A percentile compares a stretch with the other conserved stretches of the same genome.
Conservation (phyloP, 768 basidiomycete species). For the Leccinum rimulosum region DNA sequence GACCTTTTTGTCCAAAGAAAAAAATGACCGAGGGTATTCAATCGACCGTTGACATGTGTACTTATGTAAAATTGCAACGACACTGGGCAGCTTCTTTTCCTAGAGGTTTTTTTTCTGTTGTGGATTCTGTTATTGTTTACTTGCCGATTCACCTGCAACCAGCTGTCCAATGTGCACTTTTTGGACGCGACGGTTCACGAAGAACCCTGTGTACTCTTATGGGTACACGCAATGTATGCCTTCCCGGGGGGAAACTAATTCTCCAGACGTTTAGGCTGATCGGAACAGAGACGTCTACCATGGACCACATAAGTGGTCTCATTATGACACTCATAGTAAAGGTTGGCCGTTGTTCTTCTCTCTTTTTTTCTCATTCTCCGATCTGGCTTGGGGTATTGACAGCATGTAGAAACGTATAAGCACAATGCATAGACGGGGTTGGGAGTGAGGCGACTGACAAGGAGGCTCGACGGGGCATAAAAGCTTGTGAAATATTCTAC, state of each 20-base stretch:
- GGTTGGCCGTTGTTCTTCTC: conserved; percentile 37
- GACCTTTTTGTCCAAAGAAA: neutral
- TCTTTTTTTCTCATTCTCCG: neutral
- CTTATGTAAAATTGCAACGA: neutral
- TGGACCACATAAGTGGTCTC: conserved; percentile 46
- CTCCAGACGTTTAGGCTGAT: conserved; percentile 65
- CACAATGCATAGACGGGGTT: conserved; percentile 52
- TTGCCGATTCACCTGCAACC: neutral
- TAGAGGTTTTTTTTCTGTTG: neutral
- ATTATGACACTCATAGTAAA: conserved; percentile 30
- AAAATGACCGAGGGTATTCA: neutral
- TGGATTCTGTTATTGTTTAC: neutral
- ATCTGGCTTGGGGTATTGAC: conserved; percentile 44
- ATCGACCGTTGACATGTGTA: conserved; percentile 11
- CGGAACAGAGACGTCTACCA: conserved; percentile 58
- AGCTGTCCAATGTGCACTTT: conserved; percentile 62
- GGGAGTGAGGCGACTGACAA: conserved; percentile 62
- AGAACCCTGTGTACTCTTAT: conserved; percentile 62
- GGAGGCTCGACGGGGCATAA: conserved; percentile 55
- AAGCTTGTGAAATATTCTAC: conserved; percentile 53
- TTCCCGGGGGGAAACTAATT: conserved; percentile 43
- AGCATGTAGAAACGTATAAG: conserved; percentile 71
- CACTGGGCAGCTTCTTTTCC: neutral
- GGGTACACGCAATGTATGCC: conserved; percentile 62
- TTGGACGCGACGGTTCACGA: conserved; percentile 74